phyloP scores from a whole-genome alignment of 805 yeast species.

The Saccharomycopsis capsularis region DNA sequence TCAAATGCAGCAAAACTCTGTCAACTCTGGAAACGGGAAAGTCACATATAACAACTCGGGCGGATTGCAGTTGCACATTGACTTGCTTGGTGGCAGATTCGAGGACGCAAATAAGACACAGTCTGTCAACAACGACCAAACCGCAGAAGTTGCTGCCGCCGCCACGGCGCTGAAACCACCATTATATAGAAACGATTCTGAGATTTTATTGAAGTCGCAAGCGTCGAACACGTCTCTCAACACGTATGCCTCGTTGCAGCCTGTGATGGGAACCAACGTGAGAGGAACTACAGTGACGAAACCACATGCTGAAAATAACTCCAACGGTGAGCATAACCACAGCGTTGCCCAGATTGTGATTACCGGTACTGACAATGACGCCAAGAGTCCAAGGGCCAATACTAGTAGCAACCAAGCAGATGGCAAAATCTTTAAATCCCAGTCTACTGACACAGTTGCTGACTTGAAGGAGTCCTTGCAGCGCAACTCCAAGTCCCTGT shows the following conservation, averaged over 20 bases:
- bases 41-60: background rate
- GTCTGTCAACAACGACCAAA: background rate
- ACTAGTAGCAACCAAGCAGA: background rate
- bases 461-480: slow-evolving; percentile 3
- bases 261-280: slow-evolving; percentile 4
- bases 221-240: slow-evolving; percentile 9
- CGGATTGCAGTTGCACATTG: background rate
- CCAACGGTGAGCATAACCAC: background rate
- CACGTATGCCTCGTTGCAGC: slow-evolving; percentile 3
- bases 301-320: background rate
- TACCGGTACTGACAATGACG: background rate
- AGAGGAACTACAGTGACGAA: slow-evolving; percentile 1
- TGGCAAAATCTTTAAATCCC: slow-evolving; percentile 4
- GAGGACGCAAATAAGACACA: background rate
- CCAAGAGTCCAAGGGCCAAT: background rate
- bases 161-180: background rate
- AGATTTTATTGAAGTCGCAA: slow-evolving; percentile 7
- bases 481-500: slow-evolving; percentile 3
- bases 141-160: too few species aligned
- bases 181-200: background rate
- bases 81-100: background rate
- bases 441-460: slow-evolving; percentile 3
- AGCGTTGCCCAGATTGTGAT: too few species aligned
- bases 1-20: too few species aligned
- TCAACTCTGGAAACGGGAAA: background rate